Evolutionary conservation across 2,329 filamentous ascomycete species (phyloP).

Genomic region (Diaporthe capsici): DNA sequence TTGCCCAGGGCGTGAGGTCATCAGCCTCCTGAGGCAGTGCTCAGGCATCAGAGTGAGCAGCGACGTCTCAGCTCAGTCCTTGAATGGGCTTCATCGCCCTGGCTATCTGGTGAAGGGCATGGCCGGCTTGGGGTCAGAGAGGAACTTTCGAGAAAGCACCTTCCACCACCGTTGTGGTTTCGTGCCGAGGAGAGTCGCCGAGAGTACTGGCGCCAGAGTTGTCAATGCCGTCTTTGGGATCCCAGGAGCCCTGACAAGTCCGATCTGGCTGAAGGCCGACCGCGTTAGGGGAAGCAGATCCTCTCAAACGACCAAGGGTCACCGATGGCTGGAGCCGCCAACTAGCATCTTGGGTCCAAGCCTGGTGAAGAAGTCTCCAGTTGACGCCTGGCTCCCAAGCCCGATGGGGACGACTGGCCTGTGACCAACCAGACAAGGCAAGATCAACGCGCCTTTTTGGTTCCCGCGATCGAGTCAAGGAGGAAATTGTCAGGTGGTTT

Average conservation of each 20-base stretch:
- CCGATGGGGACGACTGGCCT: not conserved
- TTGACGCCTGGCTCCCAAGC: not conserved
- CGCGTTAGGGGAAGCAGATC: not conserved
- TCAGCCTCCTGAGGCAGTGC: constrained; percentile 1
- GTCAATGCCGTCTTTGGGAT: constrained; percentile 11
- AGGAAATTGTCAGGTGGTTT: constrained; percentile 4
- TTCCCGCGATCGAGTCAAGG: constrained; percentile 26
- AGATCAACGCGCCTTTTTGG: constrained; percentile 31
- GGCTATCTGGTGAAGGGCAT: not conserved
- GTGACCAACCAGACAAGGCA: constrained; percentile 13
- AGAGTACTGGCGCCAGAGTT: not conserved
- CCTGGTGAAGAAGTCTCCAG: not conserved
- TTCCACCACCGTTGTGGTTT: not conserved
- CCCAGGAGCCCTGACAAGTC: not conserved
- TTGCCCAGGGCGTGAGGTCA: constrained; percentile 5
- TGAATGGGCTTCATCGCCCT: not conserved
- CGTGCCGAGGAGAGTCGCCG: not conserved
- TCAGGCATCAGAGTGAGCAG: constrained; percentile 4
- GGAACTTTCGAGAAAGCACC: not conserved
- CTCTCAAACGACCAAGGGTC: constrained; percentile 6
- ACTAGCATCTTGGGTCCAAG: constrained; percentile 6
- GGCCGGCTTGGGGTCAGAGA: not conserved
- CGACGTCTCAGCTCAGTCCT: not conserved
- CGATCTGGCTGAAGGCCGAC: not conserved
- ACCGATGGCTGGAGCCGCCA: not conserved